These are phyloP conservation scores for Podaxis sp. DNA, from an alignment of 768 basidiomycete genomes.

Conservation along the genomic window DNA sequence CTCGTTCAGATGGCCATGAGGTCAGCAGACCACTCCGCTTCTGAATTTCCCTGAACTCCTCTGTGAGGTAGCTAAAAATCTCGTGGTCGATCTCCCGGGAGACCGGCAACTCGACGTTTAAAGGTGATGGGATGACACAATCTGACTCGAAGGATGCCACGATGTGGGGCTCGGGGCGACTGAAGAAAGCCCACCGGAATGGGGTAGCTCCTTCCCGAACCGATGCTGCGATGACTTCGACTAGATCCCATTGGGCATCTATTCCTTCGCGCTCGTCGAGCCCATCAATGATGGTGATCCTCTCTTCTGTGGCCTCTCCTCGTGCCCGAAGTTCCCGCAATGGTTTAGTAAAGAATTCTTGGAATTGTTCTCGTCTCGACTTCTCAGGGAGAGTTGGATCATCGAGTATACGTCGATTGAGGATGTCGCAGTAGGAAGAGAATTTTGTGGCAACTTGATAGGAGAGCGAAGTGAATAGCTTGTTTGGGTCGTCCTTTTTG, in stretches of 20 bases:
- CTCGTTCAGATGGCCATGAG: background rate
- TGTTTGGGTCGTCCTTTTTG: background rate
- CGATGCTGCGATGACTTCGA: background rate
- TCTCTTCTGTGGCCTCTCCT: background rate
- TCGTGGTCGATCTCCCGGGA: slow-evolving; percentile 10
- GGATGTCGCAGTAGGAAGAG: background rate
- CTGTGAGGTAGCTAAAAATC: background rate
- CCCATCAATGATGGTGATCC: slow-evolving; percentile 2
- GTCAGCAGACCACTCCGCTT: background rate
- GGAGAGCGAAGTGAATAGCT: slow-evolving; percentile 11
- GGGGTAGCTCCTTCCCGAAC: background rate
- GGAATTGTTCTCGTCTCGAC: slow-evolving; percentile 4
- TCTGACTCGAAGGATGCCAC: background rate
- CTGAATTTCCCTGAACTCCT: background rate
- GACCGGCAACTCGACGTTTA: background rate
- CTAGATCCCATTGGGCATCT: background rate
- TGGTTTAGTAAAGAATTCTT: slow-evolving; percentile 5
- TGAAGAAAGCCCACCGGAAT: background rate
- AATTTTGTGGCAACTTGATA: background rate
- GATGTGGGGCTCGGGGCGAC: slow-evolving; percentile 5
- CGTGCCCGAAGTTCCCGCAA: background rate
- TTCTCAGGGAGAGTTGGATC: slow-evolving; percentile 2
- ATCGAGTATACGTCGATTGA: background rate
- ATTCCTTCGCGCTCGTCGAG: slow-evolving; percentile 2
- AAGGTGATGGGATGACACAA: background rate